Base-by-base conservation (phyloP, 1,284 basidiomycete species). In the Bjerkandera adusta region DNA sequence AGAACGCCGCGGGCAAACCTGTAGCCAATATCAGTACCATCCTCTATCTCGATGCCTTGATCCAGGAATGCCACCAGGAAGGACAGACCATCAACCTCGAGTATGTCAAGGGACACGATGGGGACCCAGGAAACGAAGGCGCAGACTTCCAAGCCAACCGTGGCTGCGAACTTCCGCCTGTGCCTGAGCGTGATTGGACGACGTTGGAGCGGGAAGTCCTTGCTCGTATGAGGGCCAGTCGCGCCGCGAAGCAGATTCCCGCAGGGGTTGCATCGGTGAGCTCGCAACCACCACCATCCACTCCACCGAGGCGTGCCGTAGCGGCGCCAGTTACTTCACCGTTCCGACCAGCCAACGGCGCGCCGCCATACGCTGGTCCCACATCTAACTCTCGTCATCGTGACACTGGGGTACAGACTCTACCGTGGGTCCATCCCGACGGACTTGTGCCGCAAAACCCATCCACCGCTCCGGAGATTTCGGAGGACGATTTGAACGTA, bases 91-190 rank as follows among this genome's bases (percentile, higher is more conserved):
- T 62, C 16, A 16, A 64, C 21, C 68, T 92, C 12, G 64, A 77
- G 49, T 74, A 90, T 50, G 86, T 93, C 40, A 74, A 77, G 43
- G 91, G 83, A 0, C 90, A 93, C 55, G 70, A 67, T 3, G 88
- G 87, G 1, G 70, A 81, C 35, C 65, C 66, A 45, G 91, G 91
- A 1, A 93, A 93, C 60, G 89, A 92, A 48, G 81, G 78, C 45
- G 91, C 89, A 1, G 91, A 93, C 62, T 55, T 51, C 21, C 71
- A 83, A 49, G 89, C 88, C 5, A 83, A 81, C 49, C 30, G 66
- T 4, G 88, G 89, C 1, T 64, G 73, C 5, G 47, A 57, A 6
- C 47, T 71, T 34, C 68, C 72, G 0, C 51, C 41, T 15, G 47
- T 67, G 1, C 56, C 59, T 2, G 85, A 88, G 36, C 68, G 71